Evolutionary conservation across 345 rosid genomes (phyloP).

Genomic region (Eucalyptus victrix): DNA sequence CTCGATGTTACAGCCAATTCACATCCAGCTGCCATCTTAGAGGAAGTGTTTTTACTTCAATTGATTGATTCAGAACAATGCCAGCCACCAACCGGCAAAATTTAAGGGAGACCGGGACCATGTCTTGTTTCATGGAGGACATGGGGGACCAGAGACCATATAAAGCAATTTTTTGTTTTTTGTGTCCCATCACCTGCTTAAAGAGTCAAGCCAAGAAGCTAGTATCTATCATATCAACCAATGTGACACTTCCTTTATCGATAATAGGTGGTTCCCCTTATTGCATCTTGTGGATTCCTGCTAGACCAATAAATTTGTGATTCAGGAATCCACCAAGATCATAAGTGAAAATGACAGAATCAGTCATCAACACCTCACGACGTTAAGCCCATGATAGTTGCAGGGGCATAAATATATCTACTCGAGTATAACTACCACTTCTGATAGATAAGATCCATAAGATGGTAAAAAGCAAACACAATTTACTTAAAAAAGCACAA

Average conservation of each 20-base stretch:
- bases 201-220: background rate
- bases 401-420: background rate
- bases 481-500: background rate
- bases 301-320: background rate
- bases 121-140: background rate
- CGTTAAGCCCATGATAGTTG: background rate
- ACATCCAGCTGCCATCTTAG: background rate
- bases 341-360: background rate
- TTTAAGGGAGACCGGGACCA: background rate
- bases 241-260: background rate
- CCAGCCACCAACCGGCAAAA: background rate
- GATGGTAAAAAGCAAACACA: background rate
- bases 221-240: background rate
- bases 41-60: background rate
- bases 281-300: background rate
- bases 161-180: background rate
- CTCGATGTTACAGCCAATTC: background rate
- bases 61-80: background rate
- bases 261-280: background rate
- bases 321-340: background rate
- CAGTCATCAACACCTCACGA: background rate
- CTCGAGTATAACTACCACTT: background rate
- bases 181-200: background rate
- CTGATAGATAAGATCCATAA: background rate
- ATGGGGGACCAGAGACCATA: background rate